Evolutionary conservation across 1,284 basidiomycete genomes (phyloP).

Genomic region (Pseudozyma hubeiensis): DNA sequence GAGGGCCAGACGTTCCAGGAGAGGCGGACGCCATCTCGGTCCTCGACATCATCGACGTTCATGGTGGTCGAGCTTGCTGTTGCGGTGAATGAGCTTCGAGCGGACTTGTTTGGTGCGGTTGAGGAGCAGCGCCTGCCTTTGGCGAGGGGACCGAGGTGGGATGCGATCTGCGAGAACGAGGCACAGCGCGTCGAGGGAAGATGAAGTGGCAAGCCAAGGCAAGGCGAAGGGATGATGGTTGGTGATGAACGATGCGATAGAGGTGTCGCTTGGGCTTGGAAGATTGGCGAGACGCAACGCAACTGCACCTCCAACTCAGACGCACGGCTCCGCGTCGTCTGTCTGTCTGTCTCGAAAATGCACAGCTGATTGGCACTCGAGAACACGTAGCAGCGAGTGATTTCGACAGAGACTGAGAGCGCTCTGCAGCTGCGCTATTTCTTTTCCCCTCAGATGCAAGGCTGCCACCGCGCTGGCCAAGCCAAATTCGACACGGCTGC

Average conservation of each 20-base stretch:
- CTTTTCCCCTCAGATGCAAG: no score
- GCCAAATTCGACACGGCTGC: no score
- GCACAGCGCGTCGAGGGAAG: not conserved
- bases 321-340: slow-evolving; percentile 29
- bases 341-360: not conserved
- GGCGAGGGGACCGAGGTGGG: slow-evolving; percentile 2
- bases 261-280: slow-evolving; percentile 22
- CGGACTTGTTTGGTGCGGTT: not conserved
- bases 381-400: no score
- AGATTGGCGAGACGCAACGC: slow-evolving; percentile 15
- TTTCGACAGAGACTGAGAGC: no score
- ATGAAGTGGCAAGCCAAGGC: slow-evolving; percentile 9
- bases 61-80: slow-evolving; percentile 15
- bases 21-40: slow-evolving; percentile 69
- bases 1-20: slow-evolving; percentile 99
- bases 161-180: not conserved
- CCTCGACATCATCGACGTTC: slow-evolving; percentile 69
- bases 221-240: slow-evolving; percentile 5
- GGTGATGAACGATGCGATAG: not conserved
- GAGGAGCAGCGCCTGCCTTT: slow-evolving; percentile 14
- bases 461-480: no score
- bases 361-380: no score
- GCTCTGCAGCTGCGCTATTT: no score
- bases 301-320: not conserved
- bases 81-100: not conserved